Conservation (phyloP, 2,329 filamentous ascomycete species). For the Diaporthe helianthi region DNA sequence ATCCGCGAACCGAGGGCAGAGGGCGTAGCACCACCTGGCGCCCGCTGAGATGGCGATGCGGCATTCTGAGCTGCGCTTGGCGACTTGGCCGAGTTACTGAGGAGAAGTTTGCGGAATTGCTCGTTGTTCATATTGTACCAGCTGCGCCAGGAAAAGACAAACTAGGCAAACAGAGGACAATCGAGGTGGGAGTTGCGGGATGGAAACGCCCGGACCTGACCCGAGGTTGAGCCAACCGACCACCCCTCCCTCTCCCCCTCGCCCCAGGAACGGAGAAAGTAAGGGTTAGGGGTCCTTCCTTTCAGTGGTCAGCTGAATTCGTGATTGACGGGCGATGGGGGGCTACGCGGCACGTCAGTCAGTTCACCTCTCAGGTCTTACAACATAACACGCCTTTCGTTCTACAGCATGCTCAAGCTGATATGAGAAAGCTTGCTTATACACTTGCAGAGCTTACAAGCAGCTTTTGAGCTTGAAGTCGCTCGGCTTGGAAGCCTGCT, state of each 20-base stretch:
- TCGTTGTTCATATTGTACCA: constrained; percentile 86
- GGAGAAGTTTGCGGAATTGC: constrained; percentile 84
- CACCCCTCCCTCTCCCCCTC: too few relatives aligned
- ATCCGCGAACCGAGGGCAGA: constrained; percentile 76
- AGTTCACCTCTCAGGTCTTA: neutral
- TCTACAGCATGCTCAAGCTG: constrained; percentile 3
- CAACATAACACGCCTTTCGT: neutral
- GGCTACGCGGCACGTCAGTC: constrained; percentile 24
- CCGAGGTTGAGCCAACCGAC: neutral
- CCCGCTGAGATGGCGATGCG: constrained; percentile 46
- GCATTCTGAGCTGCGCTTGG: constrained; percentile 52
- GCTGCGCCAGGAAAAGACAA: neutral
- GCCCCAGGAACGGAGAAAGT: too few relatives aligned
- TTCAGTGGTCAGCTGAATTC: constrained; percentile 23
- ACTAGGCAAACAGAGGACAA: neutral
- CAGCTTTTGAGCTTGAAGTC: neutral
- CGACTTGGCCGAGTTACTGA: constrained; percentile 54
- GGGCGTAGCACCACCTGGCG: constrained; percentile 38
- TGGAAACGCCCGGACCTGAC: neutral
- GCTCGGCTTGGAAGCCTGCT: neutral
- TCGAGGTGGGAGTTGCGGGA: neutral
- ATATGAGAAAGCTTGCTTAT: constrained; percentile 8
- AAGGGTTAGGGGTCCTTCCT: neutral
- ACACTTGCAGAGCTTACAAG: neutral
- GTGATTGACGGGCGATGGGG: neutral